Percentiles rank a stretch among this genome's conserved stretches.
Evolutionary conservation across 345 rosid genomes (phyloP).

Genomic region (Diplotaxis tenuifolia): DNA sequence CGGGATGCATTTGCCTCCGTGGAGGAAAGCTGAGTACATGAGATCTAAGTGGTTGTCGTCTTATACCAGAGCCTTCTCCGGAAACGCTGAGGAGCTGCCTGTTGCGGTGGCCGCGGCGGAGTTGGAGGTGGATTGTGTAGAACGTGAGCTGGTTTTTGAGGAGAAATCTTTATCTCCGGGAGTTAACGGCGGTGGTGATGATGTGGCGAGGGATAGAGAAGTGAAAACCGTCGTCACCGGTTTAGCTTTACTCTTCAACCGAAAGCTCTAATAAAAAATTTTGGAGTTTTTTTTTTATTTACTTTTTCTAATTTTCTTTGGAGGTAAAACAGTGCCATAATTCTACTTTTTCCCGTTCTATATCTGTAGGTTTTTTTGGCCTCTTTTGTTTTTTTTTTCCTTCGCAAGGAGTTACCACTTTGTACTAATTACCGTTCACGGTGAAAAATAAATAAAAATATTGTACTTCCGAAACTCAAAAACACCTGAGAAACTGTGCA

Average conservation of each 20-base stretch:
- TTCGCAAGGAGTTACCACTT: conserved; percentile 24
- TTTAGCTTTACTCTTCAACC: conserved; percentile 74
- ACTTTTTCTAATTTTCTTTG: not conserved
- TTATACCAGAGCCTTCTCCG: conserved; percentile 43
- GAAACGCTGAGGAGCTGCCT: conserved; percentile 27
- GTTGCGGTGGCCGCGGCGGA: conserved; percentile 14
- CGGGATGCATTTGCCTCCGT: conserved; percentile 90
- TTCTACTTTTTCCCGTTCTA: not conserved
- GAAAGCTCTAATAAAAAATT: conserved; percentile 52
- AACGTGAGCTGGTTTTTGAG: conserved; percentile 66
- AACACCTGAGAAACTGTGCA: conserved; percentile 42
- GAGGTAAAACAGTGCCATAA: conserved; percentile 19
- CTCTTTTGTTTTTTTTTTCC: conserved; percentile 21
- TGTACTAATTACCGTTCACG: conserved; percentile 32
- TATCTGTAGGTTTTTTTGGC: conserved; percentile 18
- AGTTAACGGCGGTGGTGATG: conserved; percentile 7
- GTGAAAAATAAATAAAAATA: conserved; percentile 24
- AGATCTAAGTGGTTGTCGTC: conserved; percentile 86
- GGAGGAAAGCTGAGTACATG: conserved; percentile 91
- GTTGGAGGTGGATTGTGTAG: conserved; percentile 32
- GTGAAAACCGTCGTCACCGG: conserved; percentile 69
- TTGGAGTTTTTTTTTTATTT: conserved; percentile 32
- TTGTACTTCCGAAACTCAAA: conserved; percentile 22
- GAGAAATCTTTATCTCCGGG: conserved; percentile 34
- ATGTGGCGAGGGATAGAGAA: conserved; percentile 48